Evolutionary conservation across 78 protist species (phyloP), one percentile per base, ranked within the genome.

Genomic region (Salpingoeca rosetta): DNA sequence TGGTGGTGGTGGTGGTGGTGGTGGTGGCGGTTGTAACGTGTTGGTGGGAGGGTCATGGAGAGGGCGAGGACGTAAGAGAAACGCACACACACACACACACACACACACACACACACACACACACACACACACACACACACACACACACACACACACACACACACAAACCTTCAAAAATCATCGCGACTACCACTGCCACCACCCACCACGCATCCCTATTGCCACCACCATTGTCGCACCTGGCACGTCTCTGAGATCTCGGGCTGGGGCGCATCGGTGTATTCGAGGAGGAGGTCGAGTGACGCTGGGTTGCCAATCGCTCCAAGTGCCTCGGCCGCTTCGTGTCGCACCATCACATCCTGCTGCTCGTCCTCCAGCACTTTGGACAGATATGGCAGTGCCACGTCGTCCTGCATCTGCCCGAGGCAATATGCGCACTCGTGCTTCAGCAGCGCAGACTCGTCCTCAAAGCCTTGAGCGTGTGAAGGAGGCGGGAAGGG

Each of bases 361-460:
- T 88, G 87, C 43, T 25, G 40, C 2, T 3, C 1, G 37, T 85
- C 76, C 76, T 38, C 41, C 10, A 92, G 57, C 24, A 92, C 77
- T 2, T 7, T 17, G 22, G 24, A 0, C 37, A 92, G 81, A 2
- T 26, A 3, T 0, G 39, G 77, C 0, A 84, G 2, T 7, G 91
- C 86, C 17, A 1, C 12, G 42, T 0, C 42, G 1, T 82, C 77
- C 43, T 88, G 85, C 76, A 85, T 45, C 88, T 92, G 94, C 1
- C 94, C 94, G 28, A 92, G 56, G 37, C 2, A 3, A 85, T 88
- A 92, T 1, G 88, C 86, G 43, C 76, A 39, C 84, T 92, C 94
- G 89, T 92, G 94, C 43, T 79, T 80, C 76, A 92, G 87, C 65
- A 92, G 84, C 24, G 83, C 92, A 2, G 87, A 79, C 11, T 76